Evolutionary conservation across 2,329 filamentous ascomycete genomes (phyloP).

Genomic region (Rutstroemia sydowiana): DNA sequence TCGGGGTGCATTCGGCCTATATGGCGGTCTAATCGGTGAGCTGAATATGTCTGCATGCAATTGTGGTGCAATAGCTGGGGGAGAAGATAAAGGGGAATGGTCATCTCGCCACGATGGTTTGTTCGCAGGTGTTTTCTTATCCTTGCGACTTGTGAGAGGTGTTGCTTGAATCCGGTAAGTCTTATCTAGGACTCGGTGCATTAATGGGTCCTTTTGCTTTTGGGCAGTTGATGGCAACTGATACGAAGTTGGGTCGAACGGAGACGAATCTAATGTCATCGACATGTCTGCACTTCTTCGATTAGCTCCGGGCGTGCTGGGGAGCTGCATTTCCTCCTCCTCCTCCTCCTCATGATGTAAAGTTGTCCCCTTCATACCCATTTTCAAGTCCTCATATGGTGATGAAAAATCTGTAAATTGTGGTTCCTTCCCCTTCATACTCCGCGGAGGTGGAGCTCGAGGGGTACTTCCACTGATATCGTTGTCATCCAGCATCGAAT

Average conservation of each 20-base stretch:
- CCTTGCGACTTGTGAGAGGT: slow-evolving; percentile 50
- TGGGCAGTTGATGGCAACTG: slow-evolving; percentile 21
- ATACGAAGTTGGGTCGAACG: slow-evolving; percentile 44
- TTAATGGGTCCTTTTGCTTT: slow-evolving; percentile 61
- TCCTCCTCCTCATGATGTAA: slow-evolving; percentile 34
- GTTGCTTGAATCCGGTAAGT: slow-evolving; percentile 92
- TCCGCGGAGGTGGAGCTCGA: slow-evolving; percentile 46
- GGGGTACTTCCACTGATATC: slow-evolving; percentile 64
- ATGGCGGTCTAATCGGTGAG: slow-evolving; percentile 52
- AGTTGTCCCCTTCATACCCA: slow-evolving; percentile 48
- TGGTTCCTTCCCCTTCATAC: slow-evolving; percentile 34
- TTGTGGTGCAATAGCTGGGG: slow-evolving; percentile 73
- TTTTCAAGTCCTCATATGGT: slow-evolving; percentile 67
- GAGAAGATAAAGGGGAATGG: slow-evolving; percentile 51
- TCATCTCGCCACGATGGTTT: slow-evolving; percentile 29
- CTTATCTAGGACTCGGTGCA: slow-evolving; percentile 91
- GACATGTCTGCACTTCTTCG: slow-evolving; percentile 54
- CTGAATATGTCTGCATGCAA: slow-evolving; percentile 80
- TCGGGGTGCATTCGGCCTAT: slow-evolving; percentile 39
- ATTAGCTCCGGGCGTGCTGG: slow-evolving; percentile 28
- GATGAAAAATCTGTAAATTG: slow-evolving; percentile 63
- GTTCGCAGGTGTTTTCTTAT: slow-evolving; percentile 20
- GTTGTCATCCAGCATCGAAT: slow-evolving; percentile 59
- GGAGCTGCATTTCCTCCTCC: slow-evolving; percentile 33
- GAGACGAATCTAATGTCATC: slow-evolving; percentile 52